Evolutionary conservation across 169 alveolate genomes (phyloP).

Genomic region (Perkinsus olseni): DNA sequence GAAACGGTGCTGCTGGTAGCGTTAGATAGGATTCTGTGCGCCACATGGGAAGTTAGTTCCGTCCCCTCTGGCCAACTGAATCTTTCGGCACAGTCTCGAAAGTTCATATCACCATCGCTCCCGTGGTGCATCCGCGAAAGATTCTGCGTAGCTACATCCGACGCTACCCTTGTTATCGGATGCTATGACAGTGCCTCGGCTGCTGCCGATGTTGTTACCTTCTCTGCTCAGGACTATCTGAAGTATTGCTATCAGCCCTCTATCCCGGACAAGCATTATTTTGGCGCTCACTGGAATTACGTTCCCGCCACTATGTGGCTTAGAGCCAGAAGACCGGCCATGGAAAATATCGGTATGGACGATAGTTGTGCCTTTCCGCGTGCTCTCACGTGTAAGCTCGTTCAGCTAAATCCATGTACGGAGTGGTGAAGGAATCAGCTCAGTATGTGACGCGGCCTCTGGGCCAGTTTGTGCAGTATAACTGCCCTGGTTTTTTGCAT

Average conservation of each 20-base stretch:
- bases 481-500: background rate
- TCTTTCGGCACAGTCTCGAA: too few relatives aligned
- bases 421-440: background rate
- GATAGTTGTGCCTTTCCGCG: background rate
- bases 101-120: too few relatives aligned
- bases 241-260: background rate
- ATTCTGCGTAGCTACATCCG: too few relatives aligned
- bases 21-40: too few relatives aligned
- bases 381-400: background rate
- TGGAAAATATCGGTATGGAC: background rate
- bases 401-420: background rate
- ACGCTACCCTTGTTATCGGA: too few relatives aligned
- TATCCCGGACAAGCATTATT: background rate
- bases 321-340: background rate
- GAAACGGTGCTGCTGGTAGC: too few relatives aligned
- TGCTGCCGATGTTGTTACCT: too few relatives aligned
- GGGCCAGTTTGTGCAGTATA: background rate
- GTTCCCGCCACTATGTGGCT: slow-evolving; percentile 2
- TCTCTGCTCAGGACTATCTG: background rate
- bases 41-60: too few relatives aligned
- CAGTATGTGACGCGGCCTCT: background rate
- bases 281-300: background rate
- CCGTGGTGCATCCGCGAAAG: too few relatives aligned
- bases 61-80: too few relatives aligned
- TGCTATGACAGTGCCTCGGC: too few relatives aligned